These are phyloP conservation scores for Sporisorium reilianum DNA, from an alignment of 1,284 basidiomycete species.

Conservation along the genomic window DNA sequence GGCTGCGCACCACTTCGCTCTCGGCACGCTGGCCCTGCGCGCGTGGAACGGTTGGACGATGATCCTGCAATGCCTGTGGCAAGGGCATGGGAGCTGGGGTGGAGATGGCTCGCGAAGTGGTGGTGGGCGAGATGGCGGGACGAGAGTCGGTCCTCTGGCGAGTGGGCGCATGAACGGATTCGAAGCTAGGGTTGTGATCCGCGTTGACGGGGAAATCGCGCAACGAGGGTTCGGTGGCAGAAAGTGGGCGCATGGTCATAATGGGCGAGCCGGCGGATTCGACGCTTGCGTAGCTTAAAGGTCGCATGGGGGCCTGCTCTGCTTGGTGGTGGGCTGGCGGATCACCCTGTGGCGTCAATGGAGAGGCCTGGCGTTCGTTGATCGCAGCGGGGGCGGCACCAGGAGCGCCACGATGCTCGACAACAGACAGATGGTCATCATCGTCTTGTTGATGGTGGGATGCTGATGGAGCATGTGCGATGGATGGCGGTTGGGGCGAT, in stretches of 20 bases:
- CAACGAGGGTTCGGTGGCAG: conserved; percentile 28
- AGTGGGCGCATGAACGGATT: conserved; percentile 24
- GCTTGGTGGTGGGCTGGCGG: background rate
- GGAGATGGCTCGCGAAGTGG: conserved; percentile 31
- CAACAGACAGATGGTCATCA: conserved; percentile 7
- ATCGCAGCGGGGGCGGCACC: background rate
- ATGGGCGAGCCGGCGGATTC: conserved; percentile 37
- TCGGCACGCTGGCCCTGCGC: conserved; percentile 44
- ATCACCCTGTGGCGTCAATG: background rate
- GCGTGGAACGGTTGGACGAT: conserved; percentile 34
- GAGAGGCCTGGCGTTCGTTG: conserved; percentile 6
- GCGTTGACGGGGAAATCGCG: conserved; percentile 41
- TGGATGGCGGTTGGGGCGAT: background rate
- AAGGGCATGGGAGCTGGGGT: conserved; percentile 39
- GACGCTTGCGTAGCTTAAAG: conserved; percentile 25
- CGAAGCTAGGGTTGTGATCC: conserved; percentile 24
- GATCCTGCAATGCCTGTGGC: conserved; percentile 33
- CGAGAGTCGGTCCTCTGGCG: conserved; percentile 48
- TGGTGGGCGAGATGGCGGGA: conserved; percentile 37
- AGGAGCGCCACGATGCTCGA: conserved; percentile 16
- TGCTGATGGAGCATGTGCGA: background rate
- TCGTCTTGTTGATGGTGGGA: conserved; percentile 14
- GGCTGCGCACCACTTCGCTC: conserved; percentile 38
- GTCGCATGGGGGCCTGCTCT: conserved; percentile 6
- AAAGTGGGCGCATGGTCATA: conserved; percentile 39